Conservation (phyloP, 805 yeast genomes). For the Candida tallmaniae region DNA sequence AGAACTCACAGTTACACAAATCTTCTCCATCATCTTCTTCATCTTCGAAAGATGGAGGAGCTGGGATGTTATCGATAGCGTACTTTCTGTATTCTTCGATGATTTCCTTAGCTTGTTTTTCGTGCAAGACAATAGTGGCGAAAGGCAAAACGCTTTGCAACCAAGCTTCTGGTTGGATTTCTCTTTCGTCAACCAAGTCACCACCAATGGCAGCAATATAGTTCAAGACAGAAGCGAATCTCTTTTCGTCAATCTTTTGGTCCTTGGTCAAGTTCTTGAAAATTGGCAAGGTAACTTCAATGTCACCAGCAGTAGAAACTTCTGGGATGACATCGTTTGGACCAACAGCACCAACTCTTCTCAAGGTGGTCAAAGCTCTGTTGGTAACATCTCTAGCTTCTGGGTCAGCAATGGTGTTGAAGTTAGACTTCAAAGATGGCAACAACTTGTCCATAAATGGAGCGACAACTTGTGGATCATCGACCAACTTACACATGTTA, state of each 20-base stretch:
- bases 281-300: slow-evolving; percentile 77
- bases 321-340: slow-evolving; percentile 90
- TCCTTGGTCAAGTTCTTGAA: slow-evolving; percentile 68
- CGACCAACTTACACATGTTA: slow-evolving; percentile 99
- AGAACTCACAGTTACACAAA: slow-evolving; percentile 99
- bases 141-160: slow-evolving; percentile 82
- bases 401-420: slow-evolving; percentile 97
- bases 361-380: slow-evolving; percentile 95
- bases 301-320: slow-evolving; percentile 98
- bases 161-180: slow-evolving; percentile 90
- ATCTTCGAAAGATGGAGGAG: slow-evolving; percentile 92
- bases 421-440: slow-evolving; percentile 95
- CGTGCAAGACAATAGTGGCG: slow-evolving; percentile 94
- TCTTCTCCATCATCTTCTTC: slow-evolving; percentile 99
- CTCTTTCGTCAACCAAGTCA: slow-evolving; percentile 97
- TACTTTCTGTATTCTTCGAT: slow-evolving; percentile 93
- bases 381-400: slow-evolving; percentile 98
- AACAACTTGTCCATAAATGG: slow-evolving; percentile 94
- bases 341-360: slow-evolving; percentile 97
- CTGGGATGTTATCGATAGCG: slow-evolving; percentile 98
- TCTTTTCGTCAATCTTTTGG: slow-evolving; percentile 55
- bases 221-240: slow-evolving; percentile 73
- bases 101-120: slow-evolving; percentile 77
- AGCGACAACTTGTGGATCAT: slow-evolving; percentile 99
- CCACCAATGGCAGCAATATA: slow-evolving; percentile 97